Conservation (phyloP, 1,284 basidiomycete species). For the Heterobasidion annosum region DNA sequence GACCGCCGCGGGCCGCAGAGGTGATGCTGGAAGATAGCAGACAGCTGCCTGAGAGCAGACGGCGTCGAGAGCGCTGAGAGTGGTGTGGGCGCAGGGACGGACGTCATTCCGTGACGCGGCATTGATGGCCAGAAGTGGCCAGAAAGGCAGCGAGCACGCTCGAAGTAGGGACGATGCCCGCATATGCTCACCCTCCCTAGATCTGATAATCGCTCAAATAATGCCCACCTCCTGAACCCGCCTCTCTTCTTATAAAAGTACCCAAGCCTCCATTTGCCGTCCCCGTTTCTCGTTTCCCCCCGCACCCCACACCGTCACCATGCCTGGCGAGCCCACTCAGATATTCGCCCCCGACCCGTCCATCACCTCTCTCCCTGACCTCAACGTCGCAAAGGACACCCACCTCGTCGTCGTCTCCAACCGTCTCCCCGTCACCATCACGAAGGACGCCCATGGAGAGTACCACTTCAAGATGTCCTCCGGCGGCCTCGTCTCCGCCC, state of each 20-base stretch:
- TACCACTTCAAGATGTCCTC: conserved; percentile 98
- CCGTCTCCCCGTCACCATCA: conserved; percentile 89
- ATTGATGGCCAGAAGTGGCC: too few species aligned
- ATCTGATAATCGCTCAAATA: not conserved
- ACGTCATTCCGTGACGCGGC: too few species aligned
- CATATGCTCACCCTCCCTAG: not conserved
- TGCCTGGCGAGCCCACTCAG: not conserved
- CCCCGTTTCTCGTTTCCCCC: conserved; percentile 16
- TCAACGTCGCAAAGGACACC: conserved; percentile 26
- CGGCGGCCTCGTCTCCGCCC: conserved; percentile 89
- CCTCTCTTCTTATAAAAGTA: not conserved
- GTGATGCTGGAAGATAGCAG: too few species aligned
- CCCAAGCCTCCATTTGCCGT: conserved; percentile 10
- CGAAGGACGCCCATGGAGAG: conserved; percentile 78
- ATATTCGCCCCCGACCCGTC: not conserved
- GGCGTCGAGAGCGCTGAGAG: too few species aligned
- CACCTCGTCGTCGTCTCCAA: conserved; percentile 96
- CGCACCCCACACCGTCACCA: not conserved
- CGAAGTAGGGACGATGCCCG: not conserved
- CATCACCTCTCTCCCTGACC: conserved; percentile 18
- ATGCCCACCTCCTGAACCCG: not conserved
- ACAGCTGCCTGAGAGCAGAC: too few species aligned
- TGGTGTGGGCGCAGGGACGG: too few species aligned
- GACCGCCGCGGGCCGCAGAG: not conserved
- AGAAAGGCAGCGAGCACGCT: too few species aligned